Conservation (phyloP, 2,329 filamentous ascomycete genomes). For the Pseudodiploospora longispora region DNA sequence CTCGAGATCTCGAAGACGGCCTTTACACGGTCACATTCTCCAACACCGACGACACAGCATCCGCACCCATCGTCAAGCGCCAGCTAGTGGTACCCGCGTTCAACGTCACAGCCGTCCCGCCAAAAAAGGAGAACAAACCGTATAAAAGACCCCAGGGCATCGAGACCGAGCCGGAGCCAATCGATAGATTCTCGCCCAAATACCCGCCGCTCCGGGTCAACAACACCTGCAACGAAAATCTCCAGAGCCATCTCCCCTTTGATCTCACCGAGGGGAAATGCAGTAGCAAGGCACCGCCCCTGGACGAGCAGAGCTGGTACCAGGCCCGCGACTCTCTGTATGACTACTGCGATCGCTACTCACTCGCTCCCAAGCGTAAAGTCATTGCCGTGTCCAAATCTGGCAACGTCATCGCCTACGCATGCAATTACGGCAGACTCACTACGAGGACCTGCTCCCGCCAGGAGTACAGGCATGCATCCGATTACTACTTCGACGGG, state of each 20-base stretch:
- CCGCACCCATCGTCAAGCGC: background rate
- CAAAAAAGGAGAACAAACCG: background rate
- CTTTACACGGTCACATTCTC: slow-evolving; percentile 1
- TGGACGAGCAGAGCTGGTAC: background rate
- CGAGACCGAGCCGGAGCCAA: background rate
- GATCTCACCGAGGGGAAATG: background rate
- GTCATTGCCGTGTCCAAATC: slow-evolving; percentile 1
- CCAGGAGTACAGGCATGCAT: slow-evolving; percentile 1
- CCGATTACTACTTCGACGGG: background rate
- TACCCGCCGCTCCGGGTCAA: background rate
- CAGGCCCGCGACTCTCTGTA: background rate
- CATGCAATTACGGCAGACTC: slow-evolving; percentile 2
- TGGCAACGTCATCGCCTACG: slow-evolving; percentile 1
- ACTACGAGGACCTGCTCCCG: background rate
- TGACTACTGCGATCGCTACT: slow-evolving; percentile 2
- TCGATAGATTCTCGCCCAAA: background rate
- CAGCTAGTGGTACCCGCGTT: no score
- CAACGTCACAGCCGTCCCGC: no score
- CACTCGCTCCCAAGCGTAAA: background rate
- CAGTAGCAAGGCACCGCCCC: background rate
- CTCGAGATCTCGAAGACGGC: slow-evolving; percentile 4
- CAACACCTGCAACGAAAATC: background rate
- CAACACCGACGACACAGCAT: background rate
- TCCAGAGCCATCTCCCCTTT: background rate
- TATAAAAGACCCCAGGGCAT: background rate